phyloP scores from a whole-genome alignment of 129 eudicot species.

The Glebionis coronaria region DNA sequence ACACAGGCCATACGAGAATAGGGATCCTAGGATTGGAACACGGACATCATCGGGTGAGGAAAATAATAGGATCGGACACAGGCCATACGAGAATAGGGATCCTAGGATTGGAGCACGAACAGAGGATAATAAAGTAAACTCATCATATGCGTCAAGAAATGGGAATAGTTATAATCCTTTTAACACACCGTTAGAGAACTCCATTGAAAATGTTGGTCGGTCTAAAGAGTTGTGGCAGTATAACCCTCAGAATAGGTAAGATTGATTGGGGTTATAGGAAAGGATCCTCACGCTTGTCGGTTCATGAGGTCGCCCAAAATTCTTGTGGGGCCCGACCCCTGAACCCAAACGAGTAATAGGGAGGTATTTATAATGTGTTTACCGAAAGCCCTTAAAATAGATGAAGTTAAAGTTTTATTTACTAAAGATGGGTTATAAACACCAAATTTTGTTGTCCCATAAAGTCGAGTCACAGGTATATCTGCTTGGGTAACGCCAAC shows the following conservation, averaged over 20 bases:
- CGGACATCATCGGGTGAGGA: constrained; percentile 29
- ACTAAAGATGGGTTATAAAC: too few relatives aligned
- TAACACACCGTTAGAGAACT: constrained; percentile 36
- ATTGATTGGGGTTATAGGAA: constrained; percentile 37
- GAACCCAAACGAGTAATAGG: too few relatives aligned
- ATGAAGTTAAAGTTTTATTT: too few relatives aligned
- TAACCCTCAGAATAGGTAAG: constrained; percentile 33
- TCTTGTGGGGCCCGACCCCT: background rate
- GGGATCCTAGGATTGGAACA: background rate
- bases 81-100: background rate
- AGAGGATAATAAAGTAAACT: background rate
- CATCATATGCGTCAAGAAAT: background rate
- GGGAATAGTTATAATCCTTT: constrained; percentile 29
- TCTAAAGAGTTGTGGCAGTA: constrained; percentile 56
- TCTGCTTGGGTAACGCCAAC: too few relatives aligned
- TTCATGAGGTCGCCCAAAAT: background rate
- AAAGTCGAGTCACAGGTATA: too few relatives aligned
- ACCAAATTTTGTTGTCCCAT: too few relatives aligned
- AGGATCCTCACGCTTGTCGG: constrained; percentile 36
- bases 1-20: background rate
- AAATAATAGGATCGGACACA: background rate
- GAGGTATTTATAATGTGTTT: too few relatives aligned
- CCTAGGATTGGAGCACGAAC: background rate
- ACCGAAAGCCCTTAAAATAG: too few relatives aligned
- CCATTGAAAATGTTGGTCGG: constrained; percentile 43